Conservation (phyloP, 1,139 yeast species). For the Debaryomyces udenii region DNA sequence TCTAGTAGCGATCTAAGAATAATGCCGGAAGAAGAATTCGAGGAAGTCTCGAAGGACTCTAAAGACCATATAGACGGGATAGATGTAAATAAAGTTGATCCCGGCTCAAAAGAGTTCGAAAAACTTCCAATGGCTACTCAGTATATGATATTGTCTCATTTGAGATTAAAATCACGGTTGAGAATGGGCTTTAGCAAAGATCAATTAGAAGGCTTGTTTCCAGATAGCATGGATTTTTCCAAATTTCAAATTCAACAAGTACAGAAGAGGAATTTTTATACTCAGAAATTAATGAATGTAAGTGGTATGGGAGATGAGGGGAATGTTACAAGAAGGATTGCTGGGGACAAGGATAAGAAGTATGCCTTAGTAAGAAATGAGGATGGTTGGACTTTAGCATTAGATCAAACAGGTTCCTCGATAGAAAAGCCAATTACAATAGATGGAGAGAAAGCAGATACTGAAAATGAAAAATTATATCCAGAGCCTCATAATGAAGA, state of each 20-base stretch:
- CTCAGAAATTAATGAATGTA: slow-evolving; percentile 83
- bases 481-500: slow-evolving; percentile 10
- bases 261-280: slow-evolving; percentile 83
- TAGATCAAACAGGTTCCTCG: slow-evolving; percentile 45
- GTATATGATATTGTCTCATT: slow-evolving; percentile 81
- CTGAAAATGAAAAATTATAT: slow-evolving; percentile 1
- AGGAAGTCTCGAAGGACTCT: slow-evolving; percentile 59
- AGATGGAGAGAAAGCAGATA: slow-evolving; percentile 32
- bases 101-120: slow-evolving; percentile 65
- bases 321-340: slow-evolving; percentile 60
- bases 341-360: slow-evolving; percentile 79
- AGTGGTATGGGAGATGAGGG: slow-evolving; percentile 79
- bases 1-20: slow-evolving; percentile 65
- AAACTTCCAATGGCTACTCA: slow-evolving; percentile 79
- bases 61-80: slow-evolving; percentile 72
- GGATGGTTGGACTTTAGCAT: slow-evolving; percentile 84
- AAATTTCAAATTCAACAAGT: slow-evolving; percentile 93
- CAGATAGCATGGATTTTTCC: slow-evolving; percentile 86
- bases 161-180: slow-evolving; percentile 80
- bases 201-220: slow-evolving; percentile 78
- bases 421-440: slow-evolving; percentile 46
- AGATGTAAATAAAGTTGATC: slow-evolving; percentile 71
- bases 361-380: slow-evolving; percentile 77
- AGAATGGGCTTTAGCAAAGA: slow-evolving; percentile 94
- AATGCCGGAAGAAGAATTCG: slow-evolving; percentile 72